Percentiles rank a stretch among this genome's conserved stretches.
These are phyloP conservation scores for Neofusicoccum sp. DNA, from an alignment of 2,329 filamentous ascomycete genomes.

Conservation along the genomic window DNA sequence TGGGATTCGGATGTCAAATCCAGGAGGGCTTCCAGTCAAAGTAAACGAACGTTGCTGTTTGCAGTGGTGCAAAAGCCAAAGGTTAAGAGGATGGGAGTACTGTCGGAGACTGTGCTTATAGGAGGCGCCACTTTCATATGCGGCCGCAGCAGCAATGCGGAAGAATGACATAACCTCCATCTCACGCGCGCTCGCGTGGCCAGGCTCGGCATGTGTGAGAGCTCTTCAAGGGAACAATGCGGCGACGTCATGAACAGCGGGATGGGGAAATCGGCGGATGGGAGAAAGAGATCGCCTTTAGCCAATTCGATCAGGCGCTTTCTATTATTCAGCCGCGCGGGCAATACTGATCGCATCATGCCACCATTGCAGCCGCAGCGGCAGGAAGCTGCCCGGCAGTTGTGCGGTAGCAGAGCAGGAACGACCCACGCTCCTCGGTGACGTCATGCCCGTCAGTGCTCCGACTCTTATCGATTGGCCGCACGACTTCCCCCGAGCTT, in stretches of 20 bases:
- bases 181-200: not conserved
- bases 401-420: too few relatives aligned
- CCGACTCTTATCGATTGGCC: too few relatives aligned
- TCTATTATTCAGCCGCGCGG: not conserved
- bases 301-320: not conserved
- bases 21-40: too few relatives aligned
- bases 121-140: not conserved
- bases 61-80: too few relatives aligned
- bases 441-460: too few relatives aligned
- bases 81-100: not conserved
- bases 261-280: not conserved
- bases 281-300: not conserved
- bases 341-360: not conserved
- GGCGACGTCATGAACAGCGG: slow-evolving; percentile 10
- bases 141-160: not conserved
- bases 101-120: too few relatives aligned
- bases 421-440: too few relatives aligned
- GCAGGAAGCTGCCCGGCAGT: too few relatives aligned
- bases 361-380: too few relatives aligned
- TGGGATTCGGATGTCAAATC: not conserved
- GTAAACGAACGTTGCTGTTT: too few relatives aligned
- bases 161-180: slow-evolving; percentile 5
- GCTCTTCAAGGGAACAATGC: not conserved
- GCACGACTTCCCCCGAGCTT: too few relatives aligned
- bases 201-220: not conserved